phyloP scores from a whole-genome alignment of 176 grass and related monocot genomes.

The Themeda triandra region DNA sequence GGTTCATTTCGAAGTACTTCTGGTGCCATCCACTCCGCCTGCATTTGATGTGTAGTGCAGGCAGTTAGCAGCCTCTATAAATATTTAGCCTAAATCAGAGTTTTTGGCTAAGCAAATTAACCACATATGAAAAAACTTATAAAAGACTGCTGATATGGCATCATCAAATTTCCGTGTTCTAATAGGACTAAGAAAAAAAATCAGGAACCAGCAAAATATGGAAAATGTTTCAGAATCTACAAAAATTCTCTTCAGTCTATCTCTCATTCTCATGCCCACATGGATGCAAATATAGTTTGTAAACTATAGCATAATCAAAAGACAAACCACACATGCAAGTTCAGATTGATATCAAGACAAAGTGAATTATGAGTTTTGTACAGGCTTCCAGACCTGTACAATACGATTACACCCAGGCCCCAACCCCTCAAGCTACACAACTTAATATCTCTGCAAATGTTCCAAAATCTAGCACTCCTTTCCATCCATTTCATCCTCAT shows the following conservation, averaged over 20 bases:
- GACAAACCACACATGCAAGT: neutral
- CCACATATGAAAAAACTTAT: neutral
- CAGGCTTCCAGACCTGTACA: neutral
- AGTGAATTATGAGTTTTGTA: neutral
- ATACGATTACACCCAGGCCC: neutral
- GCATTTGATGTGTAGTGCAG: conserved; percentile 31
- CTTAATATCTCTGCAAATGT: neutral
- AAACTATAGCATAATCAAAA: neutral
- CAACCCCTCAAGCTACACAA: neutral
- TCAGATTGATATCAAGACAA: conserved; percentile 5
- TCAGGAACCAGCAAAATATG: conserved; percentile 13
- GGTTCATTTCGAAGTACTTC: conserved; percentile 97
- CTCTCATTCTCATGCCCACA: neutral
- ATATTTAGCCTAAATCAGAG: conserved; percentile 11
- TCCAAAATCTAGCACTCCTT: neutral
- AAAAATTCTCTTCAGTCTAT: neutral
- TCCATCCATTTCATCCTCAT: neutral
- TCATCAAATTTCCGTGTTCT: neutral
- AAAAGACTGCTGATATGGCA: neutral
- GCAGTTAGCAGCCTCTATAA: conserved; percentile 26
- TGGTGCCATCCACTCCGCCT: conserved; percentile 99
- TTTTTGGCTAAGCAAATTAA: neutral
- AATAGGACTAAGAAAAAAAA: neutral
- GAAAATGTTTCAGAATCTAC: neutral
- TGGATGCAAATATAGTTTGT: conserved; percentile 2